A percentile compares a stretch with the other conserved stretches of the same genome.
phyloP scores from a whole-genome alignment of 2,329 filamentous ascomycete genomes.

The Capronia coronata region DNA sequence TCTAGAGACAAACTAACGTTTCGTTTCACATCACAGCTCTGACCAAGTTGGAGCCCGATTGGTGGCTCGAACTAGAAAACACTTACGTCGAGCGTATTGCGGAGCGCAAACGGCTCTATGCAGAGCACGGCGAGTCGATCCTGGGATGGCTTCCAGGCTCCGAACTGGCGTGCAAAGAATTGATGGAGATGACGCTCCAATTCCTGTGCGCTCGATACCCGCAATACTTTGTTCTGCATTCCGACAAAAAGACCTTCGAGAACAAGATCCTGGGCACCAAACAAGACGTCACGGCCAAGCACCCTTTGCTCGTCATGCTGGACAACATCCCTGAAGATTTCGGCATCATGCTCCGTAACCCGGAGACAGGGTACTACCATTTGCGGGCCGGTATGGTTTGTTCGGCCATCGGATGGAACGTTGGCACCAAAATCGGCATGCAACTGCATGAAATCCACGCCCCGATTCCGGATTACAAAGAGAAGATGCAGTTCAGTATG shows the following conservation, averaged over 20 bases:
- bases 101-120: constrained; percentile 61
- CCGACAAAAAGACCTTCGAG: constrained; percentile 52
- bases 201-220: constrained; percentile 75
- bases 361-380: constrained; percentile 63
- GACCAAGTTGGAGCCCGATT: constrained; percentile 70
- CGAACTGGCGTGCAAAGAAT: constrained; percentile 72
- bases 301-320: constrained; percentile 64
- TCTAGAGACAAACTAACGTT: not conserved
- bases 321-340: constrained; percentile 82
- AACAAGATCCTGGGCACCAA: constrained; percentile 62
- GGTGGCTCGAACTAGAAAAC: constrained; percentile 81
- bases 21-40: constrained; percentile 51
- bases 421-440: constrained; percentile 66
- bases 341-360: constrained; percentile 65
- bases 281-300: constrained; percentile 54
- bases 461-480: constrained; percentile 73
- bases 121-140: constrained; percentile 56
- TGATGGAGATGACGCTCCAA: constrained; percentile 80
- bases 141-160: constrained; percentile 65
- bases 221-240: constrained; percentile 59
- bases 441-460: constrained; percentile 65
- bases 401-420: constrained; percentile 72
- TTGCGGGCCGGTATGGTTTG: constrained; percentile 73
- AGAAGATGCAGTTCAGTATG: constrained; percentile 84
- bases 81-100: constrained; percentile 62